phyloP scores from a whole-genome alignment of 2,329 filamentous ascomycete species.

The Niveomyces coronatus region DNA sequence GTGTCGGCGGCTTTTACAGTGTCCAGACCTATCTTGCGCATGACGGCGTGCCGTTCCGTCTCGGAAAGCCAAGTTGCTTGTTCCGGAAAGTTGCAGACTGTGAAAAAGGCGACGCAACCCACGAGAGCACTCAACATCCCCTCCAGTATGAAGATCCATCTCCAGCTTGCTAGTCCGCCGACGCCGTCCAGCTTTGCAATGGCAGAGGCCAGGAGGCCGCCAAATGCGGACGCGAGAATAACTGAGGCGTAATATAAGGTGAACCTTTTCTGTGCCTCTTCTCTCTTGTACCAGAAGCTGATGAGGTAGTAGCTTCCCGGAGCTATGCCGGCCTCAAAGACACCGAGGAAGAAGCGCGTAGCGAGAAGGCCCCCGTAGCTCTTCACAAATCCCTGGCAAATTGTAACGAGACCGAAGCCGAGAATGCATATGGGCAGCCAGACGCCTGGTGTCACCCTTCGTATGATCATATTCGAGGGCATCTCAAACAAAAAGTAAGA shows the following conservation, averaged over 20 bases:
- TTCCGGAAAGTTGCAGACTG: too few relatives aligned
- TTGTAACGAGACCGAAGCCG: constrained; percentile 41
- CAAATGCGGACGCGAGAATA: constrained; percentile 32
- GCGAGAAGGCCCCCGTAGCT: constrained; percentile 36
- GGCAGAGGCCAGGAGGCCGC: constrained; percentile 31
- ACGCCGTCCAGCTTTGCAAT: constrained; percentile 40
- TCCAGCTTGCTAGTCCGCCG: constrained; percentile 40
- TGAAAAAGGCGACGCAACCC: too few relatives aligned
- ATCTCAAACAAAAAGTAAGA: constrained; percentile 32
- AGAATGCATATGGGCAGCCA: constrained; percentile 45
- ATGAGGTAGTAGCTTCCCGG: constrained; percentile 41
- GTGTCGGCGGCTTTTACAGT: too few relatives aligned
- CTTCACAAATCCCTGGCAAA: constrained; percentile 42
- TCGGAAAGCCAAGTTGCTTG: too few relatives aligned
- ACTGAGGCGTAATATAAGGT: constrained; percentile 48
- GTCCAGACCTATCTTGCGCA: too few relatives aligned
- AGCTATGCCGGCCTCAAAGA: constrained; percentile 45
- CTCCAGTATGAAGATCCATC: constrained; percentile 52
- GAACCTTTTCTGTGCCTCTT: constrained; percentile 41
- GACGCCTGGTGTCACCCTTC: constrained; percentile 22
- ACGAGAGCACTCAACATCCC: too few relatives aligned
- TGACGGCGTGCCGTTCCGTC: too few relatives aligned
- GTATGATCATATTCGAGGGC: constrained; percentile 26
- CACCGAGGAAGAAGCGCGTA: constrained; percentile 40
- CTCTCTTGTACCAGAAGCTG: constrained; percentile 44